phyloP scores from a whole-genome alignment of 495 filamentous ascomycete genomes.

The Aspergillus sclerotioniger region DNA sequence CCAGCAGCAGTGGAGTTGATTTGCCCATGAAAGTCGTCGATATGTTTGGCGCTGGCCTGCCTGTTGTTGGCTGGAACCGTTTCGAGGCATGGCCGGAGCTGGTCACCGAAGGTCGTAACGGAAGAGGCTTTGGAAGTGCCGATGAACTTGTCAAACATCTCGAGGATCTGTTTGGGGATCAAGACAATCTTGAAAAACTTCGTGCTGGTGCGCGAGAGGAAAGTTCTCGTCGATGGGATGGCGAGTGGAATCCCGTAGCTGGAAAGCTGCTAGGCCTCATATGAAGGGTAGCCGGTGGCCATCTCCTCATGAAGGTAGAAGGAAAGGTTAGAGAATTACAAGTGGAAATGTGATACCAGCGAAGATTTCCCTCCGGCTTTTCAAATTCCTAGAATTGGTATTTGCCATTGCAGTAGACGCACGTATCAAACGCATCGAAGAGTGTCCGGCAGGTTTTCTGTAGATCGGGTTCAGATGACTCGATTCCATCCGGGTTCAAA shows the following conservation, averaged over 20 bases:
- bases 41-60: conserved; percentile 93
- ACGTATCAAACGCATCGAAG: conserved; percentile 51
- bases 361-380: neutral
- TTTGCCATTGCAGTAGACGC: conserved; percentile 55
- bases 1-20: conserved; percentile 89
- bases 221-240: conserved; percentile 80
- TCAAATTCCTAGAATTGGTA: conserved; percentile 28
- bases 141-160: conserved; percentile 59
- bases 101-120: conserved; percentile 82
- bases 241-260: conserved; percentile 85
- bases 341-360: no score
- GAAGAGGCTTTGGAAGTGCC: conserved; percentile 71
- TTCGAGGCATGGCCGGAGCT: conserved; percentile 88
- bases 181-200: conserved; percentile 56
- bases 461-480: conserved; percentile 17
- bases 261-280: conserved; percentile 65
- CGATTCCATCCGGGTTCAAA: conserved; percentile 44
- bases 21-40: conserved; percentile 99
- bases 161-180: conserved; percentile 57
- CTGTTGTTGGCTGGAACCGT: conserved; percentile 78
- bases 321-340: no score
- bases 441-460: conserved; percentile 27
- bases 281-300: conserved; percentile 7
- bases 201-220: conserved; percentile 74
- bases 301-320: no score